These are phyloP conservation scores for Ilyonectria robusta DNA, from an alignment of 2,329 filamentous ascomycete species.

Conservation along the genomic window DNA sequence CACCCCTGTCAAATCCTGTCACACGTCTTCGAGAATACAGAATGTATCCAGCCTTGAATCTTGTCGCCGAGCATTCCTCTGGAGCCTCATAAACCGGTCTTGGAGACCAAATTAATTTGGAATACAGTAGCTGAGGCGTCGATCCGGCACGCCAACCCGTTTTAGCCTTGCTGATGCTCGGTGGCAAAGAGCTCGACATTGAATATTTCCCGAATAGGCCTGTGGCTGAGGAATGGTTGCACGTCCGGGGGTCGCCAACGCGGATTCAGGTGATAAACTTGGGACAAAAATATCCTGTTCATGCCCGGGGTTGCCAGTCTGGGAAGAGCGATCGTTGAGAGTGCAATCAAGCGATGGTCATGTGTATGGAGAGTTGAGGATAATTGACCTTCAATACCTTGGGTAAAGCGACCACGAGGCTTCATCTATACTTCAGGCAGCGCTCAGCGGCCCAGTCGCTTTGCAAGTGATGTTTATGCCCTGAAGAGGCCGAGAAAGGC, in stretches of 20 bases:
- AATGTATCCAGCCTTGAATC: slow-evolving; percentile 9
- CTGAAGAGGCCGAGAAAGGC: slow-evolving; percentile 5
- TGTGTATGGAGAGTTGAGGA: neutral
- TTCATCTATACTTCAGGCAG: neutral
- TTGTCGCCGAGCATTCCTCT: slow-evolving; percentile 1
- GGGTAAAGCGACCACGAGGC: neutral
- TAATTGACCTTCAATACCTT: neutral
- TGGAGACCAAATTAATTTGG: neutral
- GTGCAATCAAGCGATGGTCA: neutral
- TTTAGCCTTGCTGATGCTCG: neutral
- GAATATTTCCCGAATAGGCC: slow-evolving; percentile 25
- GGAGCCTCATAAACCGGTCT: slow-evolving; percentile 27
- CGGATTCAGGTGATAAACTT: slow-evolving; percentile 21
- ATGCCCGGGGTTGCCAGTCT: neutral
- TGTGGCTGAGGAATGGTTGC: slow-evolving; percentile 17
- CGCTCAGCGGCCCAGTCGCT: neutral
- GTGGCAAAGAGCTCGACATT: slow-evolving; percentile 31
- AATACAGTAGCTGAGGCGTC: slow-evolving; percentile 4
- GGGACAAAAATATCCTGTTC: slow-evolving; percentile 9
- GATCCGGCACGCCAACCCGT: slow-evolving; percentile 9
- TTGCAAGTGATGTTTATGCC: neutral
- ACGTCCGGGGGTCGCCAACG: slow-evolving; percentile 17
- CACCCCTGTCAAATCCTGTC: slow-evolving; percentile 11
- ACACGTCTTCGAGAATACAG: neutral
- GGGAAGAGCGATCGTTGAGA: neutral